Base-by-base conservation (phyloP, 805 yeast genomes). In the Candida maltosa region DNA sequence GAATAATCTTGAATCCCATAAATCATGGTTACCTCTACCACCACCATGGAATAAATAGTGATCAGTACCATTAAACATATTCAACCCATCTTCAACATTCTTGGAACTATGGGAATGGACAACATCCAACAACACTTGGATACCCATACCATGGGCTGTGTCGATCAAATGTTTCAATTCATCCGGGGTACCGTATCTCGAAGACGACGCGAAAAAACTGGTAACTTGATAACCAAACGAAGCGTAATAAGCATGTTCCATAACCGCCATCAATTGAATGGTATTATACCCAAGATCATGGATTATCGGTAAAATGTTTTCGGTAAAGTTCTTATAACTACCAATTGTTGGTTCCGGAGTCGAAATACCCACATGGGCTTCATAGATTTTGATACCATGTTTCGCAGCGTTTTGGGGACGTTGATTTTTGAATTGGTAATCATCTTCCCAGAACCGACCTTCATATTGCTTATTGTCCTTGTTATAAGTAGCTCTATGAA, bases 181-280 rank as follows among this genome's bases (percentile, higher is more conserved):
- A 48, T 93, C 97, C 2, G 98, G 97, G 0, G 96, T 78, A 19
- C 98, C 98, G 50, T 71, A 93, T 44, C 98, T 74, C 6, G 97
- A 89, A 35, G 93, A 80, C 16, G 76, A 71, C 2, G 97, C 97
- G 57, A 85, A 91, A 56, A 91, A 93, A 40, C 83, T 85, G 16
- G 97, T 89, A 18, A 91, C 80, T 60, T 91, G 98, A 58, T 91
- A 91, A n/a, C 98, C 98, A 57, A 91, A 91, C 2, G 96, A 87
- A 1, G 97, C 98, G 58, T 91, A 91, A 57, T 91, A 91, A 2
- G 98, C 97, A 58, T 91, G 98, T 61, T 91, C 98, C 98, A 91
- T 91, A 29, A 91, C 75, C 0, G 98, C 97, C 98, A 91, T 91
- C 53, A 91, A 70, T 62, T 91, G 98, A 49, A 91, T 83, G 4